Percentiles rank a stretch among this genome's conserved stretches.
Evolutionary conservation across 345 rosid species (phyloP).

Genomic region (Punica granatum): DNA sequence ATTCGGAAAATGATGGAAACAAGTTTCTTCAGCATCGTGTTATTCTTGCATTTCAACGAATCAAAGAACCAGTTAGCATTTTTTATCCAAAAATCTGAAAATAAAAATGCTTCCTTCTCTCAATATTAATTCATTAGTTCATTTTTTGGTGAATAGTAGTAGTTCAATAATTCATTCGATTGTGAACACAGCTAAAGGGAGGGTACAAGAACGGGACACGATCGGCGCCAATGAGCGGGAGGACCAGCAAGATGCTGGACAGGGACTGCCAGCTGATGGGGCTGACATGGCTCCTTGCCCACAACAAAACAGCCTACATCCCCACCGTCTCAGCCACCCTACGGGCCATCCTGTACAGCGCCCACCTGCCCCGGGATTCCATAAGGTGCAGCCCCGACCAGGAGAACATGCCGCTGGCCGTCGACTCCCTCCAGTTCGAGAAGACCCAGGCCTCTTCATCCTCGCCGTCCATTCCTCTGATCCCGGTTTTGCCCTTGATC

Average conservation of each 20-base stretch:
- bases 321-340: constrained; percentile 99
- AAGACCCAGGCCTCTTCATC: constrained; percentile 36
- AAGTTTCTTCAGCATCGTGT: too few species aligned
- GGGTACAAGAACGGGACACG: constrained; percentile 40
- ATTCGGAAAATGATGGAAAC: too few species aligned
- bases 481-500: constrained; percentile 32
- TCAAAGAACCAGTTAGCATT: too few species aligned
- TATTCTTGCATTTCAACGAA: too few species aligned
- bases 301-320: constrained; percentile 89
- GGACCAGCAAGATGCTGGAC: constrained; percentile 82
- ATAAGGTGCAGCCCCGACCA: constrained; percentile 89
- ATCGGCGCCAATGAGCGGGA: constrained; percentile 25
- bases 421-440: constrained; percentile 86
- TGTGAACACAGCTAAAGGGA: constrained; percentile 47
- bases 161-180: not conserved
- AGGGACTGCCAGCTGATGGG: constrained; percentile 98
- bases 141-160: too few species aligned
- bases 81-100: too few species aligned
- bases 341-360: constrained; percentile 85
- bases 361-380: constrained; percentile 67
- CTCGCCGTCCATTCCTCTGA: constrained; percentile 8
- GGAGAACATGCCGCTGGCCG: constrained; percentile 99
- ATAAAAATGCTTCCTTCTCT: too few species aligned
- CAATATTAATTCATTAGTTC: too few species aligned
- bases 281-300: constrained; percentile 93